Conservation (phyloP, 805 yeast species). For the Hanseniaspora pseudoguilliermondii region DNA sequence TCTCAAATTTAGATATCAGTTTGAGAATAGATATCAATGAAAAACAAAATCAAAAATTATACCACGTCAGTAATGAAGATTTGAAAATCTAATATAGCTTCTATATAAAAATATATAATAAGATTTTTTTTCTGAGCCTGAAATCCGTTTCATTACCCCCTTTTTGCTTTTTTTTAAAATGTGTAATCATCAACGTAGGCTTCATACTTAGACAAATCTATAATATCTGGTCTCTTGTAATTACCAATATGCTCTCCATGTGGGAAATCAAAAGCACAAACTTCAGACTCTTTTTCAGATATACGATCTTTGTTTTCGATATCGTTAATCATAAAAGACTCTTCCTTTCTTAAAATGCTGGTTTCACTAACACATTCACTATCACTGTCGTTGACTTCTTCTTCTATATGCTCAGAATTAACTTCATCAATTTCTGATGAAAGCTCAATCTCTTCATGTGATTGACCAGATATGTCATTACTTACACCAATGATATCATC, state of each 20-base stretch:
- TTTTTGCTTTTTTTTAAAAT: background rate
- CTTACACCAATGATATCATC: background rate
- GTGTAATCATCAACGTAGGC: background rate
- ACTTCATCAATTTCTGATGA: background rate
- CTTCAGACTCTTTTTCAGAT: background rate
- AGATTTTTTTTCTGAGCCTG: no score
- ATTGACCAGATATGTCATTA: background rate
- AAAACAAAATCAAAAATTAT: background rate
- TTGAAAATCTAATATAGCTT: background rate
- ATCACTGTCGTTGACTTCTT: background rate
- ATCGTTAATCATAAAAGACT: background rate
- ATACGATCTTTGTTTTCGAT: background rate
- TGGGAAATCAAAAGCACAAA: background rate
- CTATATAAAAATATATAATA: background rate
- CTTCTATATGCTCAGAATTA: background rate
- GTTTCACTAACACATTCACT: background rate
- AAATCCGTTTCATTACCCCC: no score
- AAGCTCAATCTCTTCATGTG: background rate
- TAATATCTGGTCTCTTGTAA: background rate
- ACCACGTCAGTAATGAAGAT: background rate
- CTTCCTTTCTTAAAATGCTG: background rate
- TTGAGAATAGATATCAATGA: background rate
- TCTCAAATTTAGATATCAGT: slow-evolving; percentile 11
- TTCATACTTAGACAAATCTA: background rate
- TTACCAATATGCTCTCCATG: background rate